Percentiles rank a stretch among this genome's conserved stretches.
Conservation (phyloP, 2,329 filamentous ascomycete species). For the Fusarium sp. region DNA sequence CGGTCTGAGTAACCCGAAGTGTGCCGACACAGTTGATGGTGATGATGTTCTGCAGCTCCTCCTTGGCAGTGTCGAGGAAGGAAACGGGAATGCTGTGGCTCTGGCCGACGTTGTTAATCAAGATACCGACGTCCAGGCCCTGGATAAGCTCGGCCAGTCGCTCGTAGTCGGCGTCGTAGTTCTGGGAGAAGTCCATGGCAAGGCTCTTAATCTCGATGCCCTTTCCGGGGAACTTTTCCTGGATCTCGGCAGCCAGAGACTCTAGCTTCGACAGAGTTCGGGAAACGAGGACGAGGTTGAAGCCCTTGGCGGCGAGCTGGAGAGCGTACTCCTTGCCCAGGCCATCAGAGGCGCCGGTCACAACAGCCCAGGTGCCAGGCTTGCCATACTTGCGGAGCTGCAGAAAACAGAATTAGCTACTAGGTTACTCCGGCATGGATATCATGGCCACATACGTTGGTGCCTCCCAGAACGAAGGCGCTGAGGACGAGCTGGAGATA, state of each 20-base stretch:
- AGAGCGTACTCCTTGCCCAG: conserved; percentile 96
- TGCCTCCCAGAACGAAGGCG: conserved; percentile 75
- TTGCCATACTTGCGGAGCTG: conserved; percentile 91
- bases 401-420: not conserved
- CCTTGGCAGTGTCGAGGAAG: conserved; percentile 81
- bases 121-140: conserved; percentile 83
- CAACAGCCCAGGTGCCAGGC: conserved; percentile 91
- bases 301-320: conserved; percentile 90
- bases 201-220: conserved; percentile 79
- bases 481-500: conserved; percentile 73
- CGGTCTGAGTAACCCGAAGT: conserved; percentile 85
- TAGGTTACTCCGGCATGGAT: not conserved
- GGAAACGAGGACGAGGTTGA: conserved; percentile 94
- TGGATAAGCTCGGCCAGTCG: conserved; percentile 75
- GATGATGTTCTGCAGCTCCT: conserved; percentile 90
- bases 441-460: conserved; percentile 61
- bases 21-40: conserved; percentile 96
- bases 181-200: conserved; percentile 90
- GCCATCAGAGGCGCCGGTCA: conserved; percentile 96
- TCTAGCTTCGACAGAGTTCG: conserved; percentile 95
- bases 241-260: conserved; percentile 79
- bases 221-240: conserved; percentile 71
- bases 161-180: conserved; percentile 84
- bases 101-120: conserved; percentile 97
- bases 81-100: conserved; percentile 93